Evolutionary conservation across 2,329 filamentous ascomycete genomes (phyloP), one percentile per base, ranked within the genome.

Genomic region (Sclerotinia minor): DNA sequence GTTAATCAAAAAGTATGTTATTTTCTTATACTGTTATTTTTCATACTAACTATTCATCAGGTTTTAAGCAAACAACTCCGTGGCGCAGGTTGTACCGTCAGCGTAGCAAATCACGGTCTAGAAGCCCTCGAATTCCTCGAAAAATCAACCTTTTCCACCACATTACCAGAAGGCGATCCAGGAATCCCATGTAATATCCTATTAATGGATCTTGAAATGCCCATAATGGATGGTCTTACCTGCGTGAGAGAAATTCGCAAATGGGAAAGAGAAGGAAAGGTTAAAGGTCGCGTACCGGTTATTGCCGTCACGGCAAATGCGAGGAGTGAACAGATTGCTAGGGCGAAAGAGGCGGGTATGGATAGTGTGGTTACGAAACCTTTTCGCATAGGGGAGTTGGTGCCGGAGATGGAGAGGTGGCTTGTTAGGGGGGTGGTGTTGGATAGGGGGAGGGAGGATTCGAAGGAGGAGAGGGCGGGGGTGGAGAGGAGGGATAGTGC

Each of bases 171-270:
- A 29, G 67, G 68, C 5, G 66, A 38, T 3, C 21, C 41, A 15
- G 69, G 67, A 2, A 69, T 82, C n/a, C 79, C 80, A 1, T 79
- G 89, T 41, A 84, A 84, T 47, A 79, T 91, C 8, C 84, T 92
- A 19, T 80, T 92, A 19, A 92, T 92, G 89, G 89, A 92, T 74
- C 86, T 91, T 69, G 88, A 91, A 74, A 92, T 92, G 89, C 89
- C 89, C 1, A 79, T 91, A 26, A 89, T 90, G 81, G 88, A 92
- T 72, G 89, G 89, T 0, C 79, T 90, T 66, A 86, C 87, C 1
- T 90, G 89, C 74, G 89, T 89, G 5, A 81, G 81, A 52, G 81
- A 82, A 45, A 91, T 92, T 65, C 83, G 89, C 15, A 81, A 86
- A 69, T 77, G 89, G 68, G 60, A 85, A 83, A 24, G 79, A 79